A percentile compares a stretch with the other conserved stretches of the same genome.
These are phyloP conservation scores for Fusarium xyrophilum DNA, from an alignment of 2,329 filamentous ascomycete species.

Conservation along the genomic window DNA sequence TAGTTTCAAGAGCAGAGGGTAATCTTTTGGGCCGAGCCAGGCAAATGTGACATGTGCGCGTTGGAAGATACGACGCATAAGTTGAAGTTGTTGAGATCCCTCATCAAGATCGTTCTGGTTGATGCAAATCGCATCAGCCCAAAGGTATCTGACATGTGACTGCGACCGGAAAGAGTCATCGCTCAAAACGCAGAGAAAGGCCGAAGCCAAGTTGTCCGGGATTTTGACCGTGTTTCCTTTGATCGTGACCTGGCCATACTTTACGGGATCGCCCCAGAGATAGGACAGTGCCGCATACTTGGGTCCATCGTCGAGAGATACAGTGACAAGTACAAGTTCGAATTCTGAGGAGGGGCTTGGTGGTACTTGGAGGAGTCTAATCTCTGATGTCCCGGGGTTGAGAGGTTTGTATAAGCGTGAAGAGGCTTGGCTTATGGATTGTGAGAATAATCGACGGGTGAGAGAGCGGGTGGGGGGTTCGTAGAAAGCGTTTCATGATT, in stretches of 20 bases:
- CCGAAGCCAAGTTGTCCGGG: slow-evolving; percentile 4
- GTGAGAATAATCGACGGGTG: neutral
- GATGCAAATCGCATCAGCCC: slow-evolving; percentile 3
- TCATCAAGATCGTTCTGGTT: slow-evolving; percentile 1
- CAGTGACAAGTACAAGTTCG: slow-evolving; percentile 1
- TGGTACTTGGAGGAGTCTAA: neutral
- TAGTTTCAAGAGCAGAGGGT: slow-evolving; percentile 1
- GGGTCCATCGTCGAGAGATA: neutral
- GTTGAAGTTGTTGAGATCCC: slow-evolving; percentile 8
- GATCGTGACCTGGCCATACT: neutral
- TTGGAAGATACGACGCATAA: slow-evolving; percentile 6
- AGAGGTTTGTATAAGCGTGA: slow-evolving; percentile 9
- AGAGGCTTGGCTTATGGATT: neutral
- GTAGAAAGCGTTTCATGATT: neutral
- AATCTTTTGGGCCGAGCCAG: neutral
- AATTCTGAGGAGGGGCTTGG: neutral
- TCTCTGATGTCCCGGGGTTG: neutral
- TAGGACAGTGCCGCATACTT: slow-evolving; percentile 13
- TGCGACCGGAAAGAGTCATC: neutral
- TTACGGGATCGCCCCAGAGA: neutral
- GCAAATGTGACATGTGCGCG: neutral
- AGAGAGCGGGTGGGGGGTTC: neutral
- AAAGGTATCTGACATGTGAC: neutral
- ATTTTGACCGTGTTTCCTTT: neutral
- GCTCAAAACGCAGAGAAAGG: neutral